Evolutionary conservation across 768 basidiomycete species (phyloP), one percentile per base, ranked within the genome.

Genomic region (Tylopilus rubrobrunneus): DNA sequence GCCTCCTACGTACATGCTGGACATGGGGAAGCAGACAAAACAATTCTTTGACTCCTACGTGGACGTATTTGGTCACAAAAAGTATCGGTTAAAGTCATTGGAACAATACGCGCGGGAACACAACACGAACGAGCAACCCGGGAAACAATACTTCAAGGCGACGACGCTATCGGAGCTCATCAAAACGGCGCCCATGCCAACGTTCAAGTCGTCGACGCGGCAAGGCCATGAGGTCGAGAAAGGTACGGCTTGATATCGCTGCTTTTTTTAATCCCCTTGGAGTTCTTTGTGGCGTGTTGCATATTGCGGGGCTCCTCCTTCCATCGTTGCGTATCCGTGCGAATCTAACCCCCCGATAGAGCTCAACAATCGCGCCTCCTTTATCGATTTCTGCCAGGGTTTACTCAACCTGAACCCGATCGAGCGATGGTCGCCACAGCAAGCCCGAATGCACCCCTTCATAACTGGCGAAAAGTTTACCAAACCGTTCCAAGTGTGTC

Each of bases 141-240:
- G 94, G 62, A 99, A 99, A 72, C 96, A 98, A 71, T 99, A 98
- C 70, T 98, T 99, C 81, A 91, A 93, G 69, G 92, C 94, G 17
- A 91, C 83, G 27, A 87, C 91, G 19, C 73, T 99, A 40, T 94
- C 92, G 2, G 97, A 99, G 57, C 96, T 99, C 62, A 89, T 99
- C 71, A 93, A 93, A 68, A 88, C 87, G 41, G 94, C 97, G 42
- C 92, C 95, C 19, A 87, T 96, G 79, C 87, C 91, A 10, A 80
- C 82, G 17, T 86, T 84, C 65, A 96, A 95, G 68, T 83, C 86
- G 58, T 71, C 86, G 56, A 73, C 74, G 46, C 78, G 88, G 63
- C 84, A 85, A 72, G 74, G 80, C 49, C 83, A 86, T 55, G 96
- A 98, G 66, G 73, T 95, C 61, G 95, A 98, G 62, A 96, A 96